Base-by-base conservation (phyloP, 148 eudicot genomes). In the Amaranthus hypochondriacus region DNA sequence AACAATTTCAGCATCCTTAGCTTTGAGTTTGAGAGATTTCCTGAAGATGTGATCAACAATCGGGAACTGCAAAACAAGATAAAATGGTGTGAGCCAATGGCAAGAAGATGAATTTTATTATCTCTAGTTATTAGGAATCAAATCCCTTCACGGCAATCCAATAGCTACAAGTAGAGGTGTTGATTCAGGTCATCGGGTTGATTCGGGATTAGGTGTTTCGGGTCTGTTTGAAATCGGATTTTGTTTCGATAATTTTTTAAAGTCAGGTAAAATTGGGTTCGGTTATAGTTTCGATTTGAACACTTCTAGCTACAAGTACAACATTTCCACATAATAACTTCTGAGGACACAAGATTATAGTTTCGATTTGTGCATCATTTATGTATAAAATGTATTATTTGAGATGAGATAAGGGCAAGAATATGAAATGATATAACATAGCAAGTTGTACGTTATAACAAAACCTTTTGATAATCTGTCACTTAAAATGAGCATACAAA, bases 1-100 rank as follows among this genome's bases (percentile, higher is more conserved):
- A 13, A 93, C 98, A n/a, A 83, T 86, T 74, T 95, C 90, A 70
- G 94, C 87, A 85, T 95, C 97, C 79, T 89, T 95, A 9, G 88
- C 72, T 84, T 92, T 95, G 48, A 92, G 86, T 84, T 95, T 95
- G 73, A 95, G 96, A 64, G 97, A 87, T 80, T 68, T 83, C 57
- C 86, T 86, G 69, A 95, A 88, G 57, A 95, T 86, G 81, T 79
- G 80, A 78, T 80, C 92, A 65, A 86, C 96, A 44, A 71, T 90
- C 11, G 91, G 91, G 71, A 91, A 83, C 95, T 90, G 86, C 73
- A 76, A 14, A 48, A 47, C 65, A 71, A 74, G 52, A 58, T 65
- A 59, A 50, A 5, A 28, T 49, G n/a, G 56, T 10, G 15, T 61
- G 39, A 61, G 15, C 8, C 50, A 7, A 10, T 57, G 66, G 10